Evolutionary conservation across 2,329 filamentous ascomycete genomes (phyloP), one percentile per base, ranked within the genome.

Genomic region (Phyllosticta citribraziliensis): DNA sequence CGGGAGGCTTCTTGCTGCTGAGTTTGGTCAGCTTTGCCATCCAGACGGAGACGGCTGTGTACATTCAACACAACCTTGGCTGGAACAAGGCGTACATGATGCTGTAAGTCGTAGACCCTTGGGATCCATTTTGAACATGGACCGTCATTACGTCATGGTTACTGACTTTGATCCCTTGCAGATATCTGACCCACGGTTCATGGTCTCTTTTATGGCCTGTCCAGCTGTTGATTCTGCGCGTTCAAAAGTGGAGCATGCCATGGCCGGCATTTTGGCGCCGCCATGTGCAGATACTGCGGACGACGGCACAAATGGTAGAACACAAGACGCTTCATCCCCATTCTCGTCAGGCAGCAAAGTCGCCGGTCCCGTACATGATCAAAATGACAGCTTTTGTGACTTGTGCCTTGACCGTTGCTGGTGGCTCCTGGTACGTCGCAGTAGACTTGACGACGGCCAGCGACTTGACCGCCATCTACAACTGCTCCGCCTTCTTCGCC

Each of bases 71-170:
- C 72, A 86, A 94, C 63, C 77, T 97, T 65, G 86, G 88, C 65
- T 99, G 94, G 94, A 85, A 95, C 77, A 99, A 99, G 79, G 90
- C 94, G n/a, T 99, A 97, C 78, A 96, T 91, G 80, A 99, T 99
- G 94, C 84, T 99, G 81, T 97, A 77, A 77, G 77, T 73, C 20
- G 20, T 20, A 12, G 27, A 20, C 57, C 57, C 57, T 35, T 25
- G 33, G 3, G 27, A 19, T 20, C 30, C 24, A 4, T 17, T 54
- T 35, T n/a, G 51, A 24, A 11, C 22, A 50, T 17, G 20, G 57
- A 59, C 20, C 33, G 17, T 25, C 33, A 30, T 50, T 30, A 52
- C 12, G 19, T 51, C 24, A 53, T 52, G 27, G 24, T 24, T 47
- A 20, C 57, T 59, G 8, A 59, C 56, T n/a, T 33, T 52, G 11